Conservation (phyloP, 805 yeast genomes). For the Yarrowia sp. region DNA sequence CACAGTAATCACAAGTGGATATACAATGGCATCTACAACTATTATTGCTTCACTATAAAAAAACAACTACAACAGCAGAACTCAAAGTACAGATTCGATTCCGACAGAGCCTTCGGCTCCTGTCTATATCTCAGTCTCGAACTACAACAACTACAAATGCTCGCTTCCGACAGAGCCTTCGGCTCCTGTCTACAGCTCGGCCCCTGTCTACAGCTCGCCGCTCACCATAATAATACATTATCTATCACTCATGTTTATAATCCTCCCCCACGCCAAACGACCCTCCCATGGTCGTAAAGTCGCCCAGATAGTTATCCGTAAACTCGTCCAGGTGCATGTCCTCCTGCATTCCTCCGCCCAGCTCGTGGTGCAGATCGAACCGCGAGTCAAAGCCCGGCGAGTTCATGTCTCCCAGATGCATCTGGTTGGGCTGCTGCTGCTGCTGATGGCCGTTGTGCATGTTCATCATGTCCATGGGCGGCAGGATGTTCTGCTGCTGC, state of each 20-base stretch:
- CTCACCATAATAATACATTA: conserved; percentile 5
- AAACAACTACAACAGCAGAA: no score
- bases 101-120: no score
- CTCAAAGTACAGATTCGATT: no score
- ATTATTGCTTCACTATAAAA: no score
- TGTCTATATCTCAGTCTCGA: no score
- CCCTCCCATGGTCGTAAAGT: conserved; percentile 17
- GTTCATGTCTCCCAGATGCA: conserved; percentile 14
- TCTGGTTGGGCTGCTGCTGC: background rate
- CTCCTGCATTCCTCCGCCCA: conserved; percentile 4
- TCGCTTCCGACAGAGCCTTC: background rate
- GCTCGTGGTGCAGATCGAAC: conserved; percentile 21
- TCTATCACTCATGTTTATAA: conserved; percentile 23
- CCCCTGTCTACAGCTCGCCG: background rate
- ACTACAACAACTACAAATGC: background rate
- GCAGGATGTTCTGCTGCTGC: no score
- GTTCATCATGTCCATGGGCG: conserved; percentile 9
- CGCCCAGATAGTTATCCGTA: conserved; percentile 23
- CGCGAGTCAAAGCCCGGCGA: conserved; percentile 18
- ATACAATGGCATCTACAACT: no score
- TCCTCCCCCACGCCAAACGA: conserved; percentile 16
- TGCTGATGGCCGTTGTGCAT: background rate
- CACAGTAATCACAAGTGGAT: no score
- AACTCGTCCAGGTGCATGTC: conserved; percentile 25
- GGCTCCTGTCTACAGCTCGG: background rate